Base-by-base conservation (phyloP, 164 flowering plant genomes). In the Sedum album region DNA sequence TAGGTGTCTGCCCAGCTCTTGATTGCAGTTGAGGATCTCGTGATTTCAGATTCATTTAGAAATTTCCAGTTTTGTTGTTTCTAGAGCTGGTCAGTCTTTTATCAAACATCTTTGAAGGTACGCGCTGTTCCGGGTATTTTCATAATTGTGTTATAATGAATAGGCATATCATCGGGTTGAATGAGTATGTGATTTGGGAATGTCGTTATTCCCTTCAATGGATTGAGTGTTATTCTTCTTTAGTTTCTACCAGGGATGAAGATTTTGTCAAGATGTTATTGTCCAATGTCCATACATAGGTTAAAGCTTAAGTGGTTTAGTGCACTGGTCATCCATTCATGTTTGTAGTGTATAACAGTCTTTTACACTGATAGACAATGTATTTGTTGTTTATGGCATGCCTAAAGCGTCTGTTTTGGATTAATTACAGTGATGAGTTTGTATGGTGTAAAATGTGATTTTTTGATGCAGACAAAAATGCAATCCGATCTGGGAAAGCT, bases 401-500 rank as follows among this genome's bases (percentile, higher is more conserved):
- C 5, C 2, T 51, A 26, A 10, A 23, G n/a, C 26, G 1, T 51
- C 8, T 21, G 11, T 3, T 51, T 5, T n/a, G n/a, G n/a, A n/a
- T n/a, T n/a, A n/a, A n/a, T n/a, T n/a, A n/a, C n/a, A n/a, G n/a
- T n/a, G n/a, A n/a, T 21, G 57, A 51, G n/a, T 21, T 51, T 51
- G 11, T 51, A 6, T 23, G 57, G 7, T 3, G n/a, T 51, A 76
- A 66, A 28, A 20, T 66, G 6, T 31, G n/a, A 25, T 61, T 62
- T n/a, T 69, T 49, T 18, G 26, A 14, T 77, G 77, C 39, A 76
- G 76, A 72, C 38, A 6, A 76, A 74, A 66, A 81, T 81, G 84
- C 83, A 80, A 76, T 77, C 84, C 21, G 84, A 81, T 46, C 76
- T 64, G 72, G 81, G 82, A 4, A 81, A 81, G 76, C 57, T 81